Evolutionary conservation across 805 yeast genomes (phyloP).

Genomic region (Barnettozyma californica): DNA sequence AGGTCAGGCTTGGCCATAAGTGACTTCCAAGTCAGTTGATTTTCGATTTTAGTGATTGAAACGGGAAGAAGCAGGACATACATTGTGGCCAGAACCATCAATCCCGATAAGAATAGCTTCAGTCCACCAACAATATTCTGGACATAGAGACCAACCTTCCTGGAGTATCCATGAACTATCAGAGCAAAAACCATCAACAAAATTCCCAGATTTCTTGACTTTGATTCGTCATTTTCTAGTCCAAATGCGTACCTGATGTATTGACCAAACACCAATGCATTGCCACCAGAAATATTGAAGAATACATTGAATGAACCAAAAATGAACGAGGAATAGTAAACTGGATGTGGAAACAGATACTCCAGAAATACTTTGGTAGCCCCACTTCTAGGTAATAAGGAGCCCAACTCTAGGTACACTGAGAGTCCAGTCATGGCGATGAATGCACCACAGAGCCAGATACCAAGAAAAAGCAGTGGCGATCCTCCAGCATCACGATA

Average conservation of each 20-base stretch:
- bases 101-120: conserved; percentile 45
- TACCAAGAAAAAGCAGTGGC: conserved; percentile 47
- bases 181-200: conserved; percentile 30
- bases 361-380: conserved; percentile 69
- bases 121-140: conserved; percentile 59
- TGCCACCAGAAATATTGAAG: conserved; percentile 50
- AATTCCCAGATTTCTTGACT: conserved; percentile 37
- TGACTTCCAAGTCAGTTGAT: conserved; percentile 32
- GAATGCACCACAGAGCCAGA: conserved; percentile 58
- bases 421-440: conserved; percentile 60
- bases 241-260: conserved; percentile 42
- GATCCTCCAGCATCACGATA: conserved; percentile 58
- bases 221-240: conserved; percentile 31
- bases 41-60: conserved; percentile 40
- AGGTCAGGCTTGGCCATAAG: conserved; percentile 28
- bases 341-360: conserved; percentile 54
- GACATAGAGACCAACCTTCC: conserved; percentile 48
- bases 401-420: conserved; percentile 62
- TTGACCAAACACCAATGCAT: conserved; percentile 54
- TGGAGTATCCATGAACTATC: conserved; percentile 51
- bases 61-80: conserved; percentile 47
- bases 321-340: conserved; percentile 44
- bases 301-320: conserved; percentile 36
- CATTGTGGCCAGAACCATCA: conserved; percentile 51
- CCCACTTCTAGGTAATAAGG: conserved; percentile 63